These are phyloP conservation scores for Chrysanthemum makinoi DNA, from an alignment of 129 eudicot genomes.

Conservation along the genomic window DNA sequence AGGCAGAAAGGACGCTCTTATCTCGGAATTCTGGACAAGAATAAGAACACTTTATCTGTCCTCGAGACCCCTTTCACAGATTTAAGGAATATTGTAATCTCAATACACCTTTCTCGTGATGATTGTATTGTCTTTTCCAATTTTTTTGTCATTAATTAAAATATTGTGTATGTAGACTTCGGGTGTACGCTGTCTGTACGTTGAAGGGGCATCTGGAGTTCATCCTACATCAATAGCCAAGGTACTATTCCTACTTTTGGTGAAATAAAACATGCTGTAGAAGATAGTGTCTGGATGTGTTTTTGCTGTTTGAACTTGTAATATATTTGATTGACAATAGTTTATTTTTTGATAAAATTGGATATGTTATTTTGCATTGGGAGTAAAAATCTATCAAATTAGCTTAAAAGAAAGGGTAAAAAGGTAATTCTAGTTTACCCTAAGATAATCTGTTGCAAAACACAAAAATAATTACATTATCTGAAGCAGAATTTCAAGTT, in stretches of 20 bases:
- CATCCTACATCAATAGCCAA: slow-evolving; percentile 84
- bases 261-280: background rate
- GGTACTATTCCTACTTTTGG: slow-evolving; percentile 38
- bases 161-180: slow-evolving; percentile 48
- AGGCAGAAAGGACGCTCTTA: slow-evolving; percentile 86
- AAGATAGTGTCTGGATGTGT: background rate
- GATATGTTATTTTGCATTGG: background rate
- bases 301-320: background rate
- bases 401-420: background rate
- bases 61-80: slow-evolving; percentile 87
- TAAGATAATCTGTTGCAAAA: background rate
- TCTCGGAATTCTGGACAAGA: slow-evolving; percentile 69
- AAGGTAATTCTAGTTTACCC: background rate
- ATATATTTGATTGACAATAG: background rate
- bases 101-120: slow-evolving; percentile 15
- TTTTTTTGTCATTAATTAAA: slow-evolving; percentile 1
- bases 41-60: slow-evolving; percentile 44
- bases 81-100: slow-evolving; percentile 65
- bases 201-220: slow-evolving; percentile 93
- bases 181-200: slow-evolving; percentile 50
- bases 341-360: background rate
- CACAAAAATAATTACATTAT: too few species aligned
- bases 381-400: background rate
- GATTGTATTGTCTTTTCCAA: background rate
- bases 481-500: too few species aligned